Evolutionary conservation across 768 basidiomycete species (phyloP).

Genomic region (Pisolithus orientalis): DNA sequence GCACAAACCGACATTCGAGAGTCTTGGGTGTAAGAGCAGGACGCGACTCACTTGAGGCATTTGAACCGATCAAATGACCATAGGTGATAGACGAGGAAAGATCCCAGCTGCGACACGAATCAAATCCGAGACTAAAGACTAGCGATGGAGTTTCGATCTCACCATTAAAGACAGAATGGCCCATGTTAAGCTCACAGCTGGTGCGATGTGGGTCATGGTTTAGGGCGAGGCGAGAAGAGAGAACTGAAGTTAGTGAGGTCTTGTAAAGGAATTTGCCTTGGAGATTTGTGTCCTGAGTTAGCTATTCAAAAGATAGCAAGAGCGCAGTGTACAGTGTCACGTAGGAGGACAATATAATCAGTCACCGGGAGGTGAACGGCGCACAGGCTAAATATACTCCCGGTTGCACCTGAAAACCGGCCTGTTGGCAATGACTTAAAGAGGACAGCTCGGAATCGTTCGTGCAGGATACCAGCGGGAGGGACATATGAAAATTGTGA

Average conservation of each 20-base stretch:
- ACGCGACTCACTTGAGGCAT: constrained; percentile 52
- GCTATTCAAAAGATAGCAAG: too few relatives aligned
- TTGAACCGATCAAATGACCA: constrained; percentile 79
- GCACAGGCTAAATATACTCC: not conserved
- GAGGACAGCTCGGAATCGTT: too few relatives aligned
- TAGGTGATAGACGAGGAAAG: constrained; percentile 64
- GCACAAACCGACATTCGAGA: not conserved
- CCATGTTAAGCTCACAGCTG: constrained; percentile 61
- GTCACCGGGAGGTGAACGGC: not conserved
- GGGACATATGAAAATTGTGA: too few relatives aligned
- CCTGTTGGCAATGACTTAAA: not conserved
- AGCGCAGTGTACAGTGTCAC: not conserved
- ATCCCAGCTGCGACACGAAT: constrained; percentile 38
- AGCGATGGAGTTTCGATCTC: not conserved
- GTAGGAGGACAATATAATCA: too few relatives aligned
- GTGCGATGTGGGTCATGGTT: constrained; percentile 59
- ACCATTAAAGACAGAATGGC: constrained; percentile 48
- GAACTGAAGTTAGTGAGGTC: not conserved
- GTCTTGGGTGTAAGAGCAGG: not conserved
- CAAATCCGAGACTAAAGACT: not conserved
- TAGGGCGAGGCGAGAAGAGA: not conserved
- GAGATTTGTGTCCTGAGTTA: not conserved
- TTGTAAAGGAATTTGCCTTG: not conserved
- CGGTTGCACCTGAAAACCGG: not conserved
- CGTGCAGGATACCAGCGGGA: too few relatives aligned